Evolutionary conservation across 805 yeast genomes (phyloP).

Genomic region (Schwanniomyces sp.): DNA sequence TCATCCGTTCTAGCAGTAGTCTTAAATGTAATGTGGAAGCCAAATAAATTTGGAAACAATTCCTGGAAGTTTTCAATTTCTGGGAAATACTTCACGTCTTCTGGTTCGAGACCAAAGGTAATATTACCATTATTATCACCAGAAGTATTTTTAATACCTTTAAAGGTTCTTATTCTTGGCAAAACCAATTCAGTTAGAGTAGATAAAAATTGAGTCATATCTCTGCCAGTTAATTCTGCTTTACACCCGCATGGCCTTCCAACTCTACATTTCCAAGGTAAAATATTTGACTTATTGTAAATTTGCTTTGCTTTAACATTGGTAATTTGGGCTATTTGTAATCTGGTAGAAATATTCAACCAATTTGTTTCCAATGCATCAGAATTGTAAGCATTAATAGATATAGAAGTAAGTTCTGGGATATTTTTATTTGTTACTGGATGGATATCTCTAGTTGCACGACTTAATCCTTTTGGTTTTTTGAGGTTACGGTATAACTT

Average conservation of each 20-base stretch:
- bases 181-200: conserved; percentile 90
- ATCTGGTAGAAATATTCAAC: conserved; percentile 70
- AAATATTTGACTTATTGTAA: conserved; percentile 75
- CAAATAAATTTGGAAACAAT: conserved; percentile 82
- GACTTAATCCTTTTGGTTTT: conserved; percentile 73
- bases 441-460: conserved; percentile 70
- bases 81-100: conserved; percentile 82
- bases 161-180: conserved; percentile 87
- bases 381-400: conserved; percentile 74
- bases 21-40: conserved; percentile 80
- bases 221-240: conserved; percentile 71
- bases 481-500: conserved; percentile 78
- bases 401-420: conserved; percentile 68
- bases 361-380: conserved; percentile 70
- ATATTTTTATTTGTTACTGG: conserved; percentile 68
- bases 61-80: conserved; percentile 91
- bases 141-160: conserved; percentile 69
- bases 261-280: conserved; percentile 81
- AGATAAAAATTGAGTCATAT: conserved; percentile 79
- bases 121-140: conserved; percentile 89
- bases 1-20: conserved; percentile 89
- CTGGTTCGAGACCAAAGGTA: conserved; percentile 77
- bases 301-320: conserved; percentile 77
- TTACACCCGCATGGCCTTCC: conserved; percentile 93
- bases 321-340: conserved; percentile 91